Percentiles rank a stretch among this genome's conserved stretches.
These are phyloP conservation scores for Piper longum DNA, from an alignment of 164 flowering plant genomes.

Conservation along the genomic window DNA sequence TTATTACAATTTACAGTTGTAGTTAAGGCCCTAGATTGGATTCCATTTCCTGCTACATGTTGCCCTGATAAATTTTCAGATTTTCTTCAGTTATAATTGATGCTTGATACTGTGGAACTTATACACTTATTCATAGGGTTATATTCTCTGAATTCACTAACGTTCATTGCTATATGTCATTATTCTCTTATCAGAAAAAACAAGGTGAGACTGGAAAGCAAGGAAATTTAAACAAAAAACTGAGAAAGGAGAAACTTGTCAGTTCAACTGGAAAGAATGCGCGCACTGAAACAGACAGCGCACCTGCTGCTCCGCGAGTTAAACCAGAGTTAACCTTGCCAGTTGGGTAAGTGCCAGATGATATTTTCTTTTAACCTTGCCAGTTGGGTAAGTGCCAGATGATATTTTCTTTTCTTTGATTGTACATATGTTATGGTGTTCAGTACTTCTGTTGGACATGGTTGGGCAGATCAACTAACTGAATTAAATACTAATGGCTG, in stretches of 20 bases:
- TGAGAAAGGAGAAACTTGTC: constrained; percentile 74
- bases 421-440: too few relatives aligned
- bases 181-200: constrained; percentile 44
- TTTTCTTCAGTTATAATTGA: background rate
- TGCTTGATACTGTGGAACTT: background rate
- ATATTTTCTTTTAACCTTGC: constrained; percentile 28
- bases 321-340: constrained; percentile 87
- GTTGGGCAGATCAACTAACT: too few relatives aligned
- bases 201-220: constrained; percentile 79
- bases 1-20: background rate
- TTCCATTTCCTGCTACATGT: background rate
- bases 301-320: constrained; percentile 61
- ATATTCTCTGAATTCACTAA: background rate
- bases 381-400: constrained; percentile 45
- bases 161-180: background rate
- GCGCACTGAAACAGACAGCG: constrained; percentile 44
- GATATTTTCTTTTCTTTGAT: background rate
- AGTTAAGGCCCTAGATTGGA: background rate
- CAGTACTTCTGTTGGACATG: too few relatives aligned
- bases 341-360: constrained; percentile 36
- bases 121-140: background rate
- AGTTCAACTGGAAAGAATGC: constrained; percentile 53
- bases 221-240: constrained; percentile 59
- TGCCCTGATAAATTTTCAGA: background rate
- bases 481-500: too few relatives aligned